A percentile compares a stretch with the other conserved stretches of the same genome.
These are phyloP conservation scores for Cladosporium halotolerans DNA, from an alignment of 2,329 filamentous ascomycete genomes.

Conservation along the genomic window DNA sequence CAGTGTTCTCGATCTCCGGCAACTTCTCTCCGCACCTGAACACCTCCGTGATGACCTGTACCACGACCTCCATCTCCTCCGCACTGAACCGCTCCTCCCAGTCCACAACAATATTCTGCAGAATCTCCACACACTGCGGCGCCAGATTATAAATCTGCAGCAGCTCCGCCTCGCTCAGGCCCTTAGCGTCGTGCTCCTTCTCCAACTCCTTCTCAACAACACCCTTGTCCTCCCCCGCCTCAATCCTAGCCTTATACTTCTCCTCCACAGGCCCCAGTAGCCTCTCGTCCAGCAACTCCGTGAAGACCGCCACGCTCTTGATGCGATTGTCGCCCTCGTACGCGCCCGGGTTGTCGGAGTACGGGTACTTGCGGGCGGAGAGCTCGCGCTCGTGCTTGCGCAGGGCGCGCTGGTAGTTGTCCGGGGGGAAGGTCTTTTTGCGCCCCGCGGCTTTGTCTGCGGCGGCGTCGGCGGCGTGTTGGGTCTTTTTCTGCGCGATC, in stretches of 20 bases:
- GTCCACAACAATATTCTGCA: constrained; percentile 33
- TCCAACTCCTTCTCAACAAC: constrained; percentile 17
- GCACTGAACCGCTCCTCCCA: constrained; percentile 27
- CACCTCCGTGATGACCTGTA: constrained; percentile 24
- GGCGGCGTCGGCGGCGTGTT: constrained; percentile 27
- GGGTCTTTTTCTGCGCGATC: constrained; percentile 26
- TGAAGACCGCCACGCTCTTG: constrained; percentile 16
- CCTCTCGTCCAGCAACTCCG: constrained; percentile 20
- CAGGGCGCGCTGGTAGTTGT: constrained; percentile 27
- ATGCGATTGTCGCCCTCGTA: constrained; percentile 20
- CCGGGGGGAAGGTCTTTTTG: constrained; percentile 21
- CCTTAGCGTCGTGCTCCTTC: constrained; percentile 27
- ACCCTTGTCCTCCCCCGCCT: constrained; percentile 19
- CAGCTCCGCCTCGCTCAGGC: constrained; percentile 30
- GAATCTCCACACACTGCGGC: constrained; percentile 26
- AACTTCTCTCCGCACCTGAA: constrained; percentile 15
- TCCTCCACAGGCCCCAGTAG: constrained; percentile 24
- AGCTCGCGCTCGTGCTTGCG: constrained; percentile 28
- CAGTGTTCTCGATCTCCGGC: not conserved
- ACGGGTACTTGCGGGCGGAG: constrained; percentile 23
- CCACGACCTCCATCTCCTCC: constrained; percentile 28
- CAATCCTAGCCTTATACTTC: constrained; percentile 20
- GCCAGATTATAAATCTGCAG: constrained; percentile 31
- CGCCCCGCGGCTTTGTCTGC: constrained; percentile 20
- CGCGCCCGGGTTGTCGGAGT: constrained; percentile 23